A percentile compares a stretch with the other conserved stretches of the same genome.
These are phyloP conservation scores for Parachaetomium inaequale DNA, from an alignment of 495 filamentous ascomycete species.

Conservation along the genomic window DNA sequence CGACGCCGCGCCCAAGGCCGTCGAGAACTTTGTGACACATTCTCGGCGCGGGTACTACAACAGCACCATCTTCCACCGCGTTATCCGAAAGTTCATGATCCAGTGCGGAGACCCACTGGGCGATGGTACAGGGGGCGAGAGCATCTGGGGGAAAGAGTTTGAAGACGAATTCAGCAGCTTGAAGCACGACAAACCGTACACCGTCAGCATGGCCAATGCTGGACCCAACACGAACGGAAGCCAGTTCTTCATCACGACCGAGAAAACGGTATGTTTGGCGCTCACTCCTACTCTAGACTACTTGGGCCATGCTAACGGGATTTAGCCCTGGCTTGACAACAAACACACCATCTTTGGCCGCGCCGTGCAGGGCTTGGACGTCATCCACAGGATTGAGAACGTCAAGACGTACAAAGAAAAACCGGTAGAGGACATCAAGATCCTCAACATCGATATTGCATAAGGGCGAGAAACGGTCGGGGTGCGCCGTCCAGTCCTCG, in stretches of 20 bases:
- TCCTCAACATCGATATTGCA: slow-evolving; percentile 73
- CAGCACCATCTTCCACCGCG: slow-evolving; percentile 92
- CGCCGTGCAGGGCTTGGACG: slow-evolving; percentile 82
- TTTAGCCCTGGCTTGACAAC: slow-evolving; percentile 82
- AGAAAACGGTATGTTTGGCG: slow-evolving; percentile 66
- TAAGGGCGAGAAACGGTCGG: not conserved
- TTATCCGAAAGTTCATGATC: slow-evolving; percentile 99
- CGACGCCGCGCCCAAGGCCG: slow-evolving; percentile 84
- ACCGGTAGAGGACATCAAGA: slow-evolving; percentile 95
- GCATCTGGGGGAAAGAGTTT: slow-evolving; percentile 95
- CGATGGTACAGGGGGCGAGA: slow-evolving; percentile 93
- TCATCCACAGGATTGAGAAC: slow-evolving; percentile 97
- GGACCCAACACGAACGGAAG: slow-evolving; percentile 75
- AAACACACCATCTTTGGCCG: slow-evolving; percentile 97
- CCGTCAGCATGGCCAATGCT: slow-evolving; percentile 94
- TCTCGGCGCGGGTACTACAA: slow-evolving; percentile 90
- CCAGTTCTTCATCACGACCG: slow-evolving; percentile 98
- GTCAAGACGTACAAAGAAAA: slow-evolving; percentile 89
- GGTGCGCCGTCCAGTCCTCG: too few species aligned
- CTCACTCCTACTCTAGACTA: not conserved
- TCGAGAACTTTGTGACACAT: slow-evolving; percentile 98
- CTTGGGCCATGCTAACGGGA: slow-evolving; percentile 10
- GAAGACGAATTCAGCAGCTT: slow-evolving; percentile 90
- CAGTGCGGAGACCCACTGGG: slow-evolving; percentile 88
- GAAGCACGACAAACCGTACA: slow-evolving; percentile 94